Evolutionary conservation across 352 stramenopile genomes (phyloP).

Genomic region (Phytophthora brassicae): DNA sequence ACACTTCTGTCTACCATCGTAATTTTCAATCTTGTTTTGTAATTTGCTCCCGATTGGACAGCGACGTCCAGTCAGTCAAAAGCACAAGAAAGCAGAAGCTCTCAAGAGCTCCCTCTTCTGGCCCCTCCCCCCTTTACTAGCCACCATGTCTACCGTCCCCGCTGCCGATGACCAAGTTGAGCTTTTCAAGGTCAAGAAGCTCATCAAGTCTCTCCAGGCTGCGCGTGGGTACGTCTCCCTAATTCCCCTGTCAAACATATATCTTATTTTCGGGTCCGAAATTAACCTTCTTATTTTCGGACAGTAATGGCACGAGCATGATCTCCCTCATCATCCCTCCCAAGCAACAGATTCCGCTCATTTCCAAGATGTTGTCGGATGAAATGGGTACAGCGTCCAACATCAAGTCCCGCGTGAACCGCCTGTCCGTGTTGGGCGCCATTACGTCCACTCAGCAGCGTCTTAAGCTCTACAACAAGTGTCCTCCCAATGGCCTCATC

Average conservation of each 20-base stretch:
- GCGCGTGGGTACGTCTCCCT: conserved; percentile 67
- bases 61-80: no score
- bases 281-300: background rate
- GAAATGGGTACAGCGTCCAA: conserved; percentile 99
- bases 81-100: background rate
- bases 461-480: conserved; percentile 98
- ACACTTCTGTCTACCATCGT: no score
- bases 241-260: no score
- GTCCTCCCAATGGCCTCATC: conserved; percentile 97
- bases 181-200: conserved; percentile 99
- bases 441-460: conserved; percentile 99
- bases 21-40: no score
- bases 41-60: no score
- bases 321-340: conserved; percentile 99
- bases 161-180: conserved; percentile 94
- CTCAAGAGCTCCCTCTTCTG: background rate
- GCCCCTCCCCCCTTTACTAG: background rate
- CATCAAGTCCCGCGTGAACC: conserved; percentile 99
- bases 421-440: conserved; percentile 96
- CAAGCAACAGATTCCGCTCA: conserved; percentile 97
- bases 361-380: conserved; percentile 98
- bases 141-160: conserved; percentile 35
- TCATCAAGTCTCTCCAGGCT: conserved; percentile 98
- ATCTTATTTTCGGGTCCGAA: conserved; percentile 11
- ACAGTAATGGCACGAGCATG: conserved; percentile 99